phyloP scores from a whole-genome alignment of 2,329 filamentous ascomycete species.

The Ophiosphaerella herpotricha region DNA sequence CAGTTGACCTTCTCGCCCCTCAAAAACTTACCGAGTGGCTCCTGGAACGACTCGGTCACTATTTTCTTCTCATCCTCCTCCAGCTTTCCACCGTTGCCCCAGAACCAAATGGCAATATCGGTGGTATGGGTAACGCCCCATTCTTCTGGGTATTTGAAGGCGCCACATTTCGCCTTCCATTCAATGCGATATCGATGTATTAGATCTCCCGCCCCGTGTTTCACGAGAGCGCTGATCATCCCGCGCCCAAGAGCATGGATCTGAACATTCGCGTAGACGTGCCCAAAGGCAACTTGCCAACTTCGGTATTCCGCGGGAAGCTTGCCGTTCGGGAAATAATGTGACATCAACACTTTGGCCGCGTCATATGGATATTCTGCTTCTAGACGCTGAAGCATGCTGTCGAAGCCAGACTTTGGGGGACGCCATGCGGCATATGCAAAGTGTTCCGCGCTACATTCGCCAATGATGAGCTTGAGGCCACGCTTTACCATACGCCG shows the following conservation, averaged over 20 bases:
- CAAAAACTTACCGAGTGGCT: slow-evolving; percentile 48
- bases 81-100: slow-evolving; percentile 54
- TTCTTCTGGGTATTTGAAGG: slow-evolving; percentile 47
- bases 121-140: slow-evolving; percentile 62
- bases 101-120: slow-evolving; percentile 62
- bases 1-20: slow-evolving; percentile 48
- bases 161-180: slow-evolving; percentile 56
- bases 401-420: slow-evolving; percentile 48
- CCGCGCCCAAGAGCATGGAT: slow-evolving; percentile 60
- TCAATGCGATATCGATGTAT: slow-evolving; percentile 60
- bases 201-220: slow-evolving; percentile 51
- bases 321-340: slow-evolving; percentile 50
- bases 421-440: slow-evolving; percentile 58
- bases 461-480: slow-evolving; percentile 58
- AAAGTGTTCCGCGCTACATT: slow-evolving; percentile 59
- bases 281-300: slow-evolving; percentile 60
- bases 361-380: slow-evolving; percentile 57
- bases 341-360: slow-evolving; percentile 50
- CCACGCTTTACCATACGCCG: slow-evolving; percentile 50
- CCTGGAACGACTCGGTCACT: slow-evolving; percentile 45
- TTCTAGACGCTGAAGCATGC: slow-evolving; percentile 53
- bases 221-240: slow-evolving; percentile 52
- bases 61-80: slow-evolving; percentile 51
- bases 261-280: slow-evolving; percentile 62
- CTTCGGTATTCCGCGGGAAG: slow-evolving; percentile 48